phyloP scores from a whole-genome alignment of 495 filamentous ascomycete genomes.

The Penicillium cataractarum region DNA sequence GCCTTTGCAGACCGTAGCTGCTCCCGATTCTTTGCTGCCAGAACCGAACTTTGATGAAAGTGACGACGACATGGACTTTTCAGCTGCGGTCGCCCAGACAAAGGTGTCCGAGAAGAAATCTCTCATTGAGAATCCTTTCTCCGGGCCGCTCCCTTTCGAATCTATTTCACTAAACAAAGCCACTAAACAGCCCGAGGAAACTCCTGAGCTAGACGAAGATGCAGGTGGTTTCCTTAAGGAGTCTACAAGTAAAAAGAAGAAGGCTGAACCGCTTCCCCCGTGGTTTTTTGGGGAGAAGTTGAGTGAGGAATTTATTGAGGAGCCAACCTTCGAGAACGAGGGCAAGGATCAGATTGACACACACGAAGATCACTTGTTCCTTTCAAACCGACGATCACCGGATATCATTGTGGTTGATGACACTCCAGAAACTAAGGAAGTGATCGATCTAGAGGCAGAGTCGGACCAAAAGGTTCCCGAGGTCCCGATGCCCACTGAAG shows the following conservation, averaged over 20 bases:
- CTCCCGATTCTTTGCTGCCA: conserved; percentile 15
- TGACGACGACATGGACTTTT: conserved; percentile 50
- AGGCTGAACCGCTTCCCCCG: conserved; percentile 71
- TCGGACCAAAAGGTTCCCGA: conserved; percentile 19
- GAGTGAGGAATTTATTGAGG: conserved; percentile 39
- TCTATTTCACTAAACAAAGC: conserved; percentile 70
- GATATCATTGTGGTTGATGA: conserved; percentile 53
- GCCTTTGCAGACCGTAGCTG: conserved; percentile 17
- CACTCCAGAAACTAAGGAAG: conserved; percentile 34
- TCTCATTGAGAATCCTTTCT: conserved; percentile 44
- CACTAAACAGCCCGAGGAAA: background rate
- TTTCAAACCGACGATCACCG: conserved; percentile 45
- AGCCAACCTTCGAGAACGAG: conserved; percentile 32
- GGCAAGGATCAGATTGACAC: conserved; percentile 27
- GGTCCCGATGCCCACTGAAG: background rate
- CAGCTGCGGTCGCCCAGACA: conserved; percentile 46
- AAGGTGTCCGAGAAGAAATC: conserved; percentile 37
- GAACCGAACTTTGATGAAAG: conserved; percentile 34
- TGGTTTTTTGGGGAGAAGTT: conserved; percentile 66
- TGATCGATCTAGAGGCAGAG: conserved; percentile 49
- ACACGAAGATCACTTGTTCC: conserved; percentile 38
- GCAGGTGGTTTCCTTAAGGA: conserved; percentile 73
- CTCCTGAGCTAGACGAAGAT: conserved; percentile 48
- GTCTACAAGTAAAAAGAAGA: conserved; percentile 44
- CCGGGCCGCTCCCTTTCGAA: conserved; percentile 88